These are phyloP conservation scores for Garcia nutans DNA, from an alignment of 345 rosid genomes.

Conservation along the genomic window DNA sequence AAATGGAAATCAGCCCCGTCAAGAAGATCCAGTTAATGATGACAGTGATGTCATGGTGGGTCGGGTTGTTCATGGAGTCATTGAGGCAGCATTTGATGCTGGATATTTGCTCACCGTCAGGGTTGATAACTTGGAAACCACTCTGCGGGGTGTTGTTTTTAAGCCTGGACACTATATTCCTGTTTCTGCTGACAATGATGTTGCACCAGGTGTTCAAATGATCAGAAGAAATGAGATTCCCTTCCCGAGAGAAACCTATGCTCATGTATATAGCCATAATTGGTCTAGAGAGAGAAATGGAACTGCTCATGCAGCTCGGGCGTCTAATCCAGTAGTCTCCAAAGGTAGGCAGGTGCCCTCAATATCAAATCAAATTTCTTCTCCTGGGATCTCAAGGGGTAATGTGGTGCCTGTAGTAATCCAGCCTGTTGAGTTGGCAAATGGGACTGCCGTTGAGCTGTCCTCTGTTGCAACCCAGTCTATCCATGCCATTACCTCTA, in stretches of 20 bases:
- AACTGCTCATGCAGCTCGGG: slow-evolving; percentile 20
- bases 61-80: slow-evolving; percentile 63
- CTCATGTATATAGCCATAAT: slow-evolving; percentile 29
- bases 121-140: slow-evolving; percentile 52
- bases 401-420: slow-evolving; percentile 49
- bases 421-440: slow-evolving; percentile 44
- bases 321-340: slow-evolving; percentile 22
- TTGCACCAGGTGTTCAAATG: slow-evolving; percentile 76
- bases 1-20: slow-evolving; percentile 38
- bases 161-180: slow-evolving; percentile 69
- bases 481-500: slow-evolving; percentile 23
- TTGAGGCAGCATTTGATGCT: slow-evolving; percentile 70
- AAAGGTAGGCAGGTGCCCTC: slow-evolving; percentile 21
- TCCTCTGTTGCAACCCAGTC: slow-evolving; percentile 21
- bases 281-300: slow-evolving; percentile 29
- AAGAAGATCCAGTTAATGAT: slow-evolving; percentile 26
- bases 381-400: slow-evolving; percentile 37
- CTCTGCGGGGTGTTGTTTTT: slow-evolving; percentile 78
- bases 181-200: slow-evolving; percentile 57
- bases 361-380: slow-evolving; percentile 32
- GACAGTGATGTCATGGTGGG: slow-evolving; percentile 55
- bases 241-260: slow-evolving; percentile 38
- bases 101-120: slow-evolving; percentile 76
- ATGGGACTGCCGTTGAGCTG: slow-evolving; percentile 38
- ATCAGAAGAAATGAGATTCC: slow-evolving; percentile 59